Evolutionary conservation across 352 stramenopile genomes (phyloP).

Genomic region (Phytopythium aichiense): DNA sequence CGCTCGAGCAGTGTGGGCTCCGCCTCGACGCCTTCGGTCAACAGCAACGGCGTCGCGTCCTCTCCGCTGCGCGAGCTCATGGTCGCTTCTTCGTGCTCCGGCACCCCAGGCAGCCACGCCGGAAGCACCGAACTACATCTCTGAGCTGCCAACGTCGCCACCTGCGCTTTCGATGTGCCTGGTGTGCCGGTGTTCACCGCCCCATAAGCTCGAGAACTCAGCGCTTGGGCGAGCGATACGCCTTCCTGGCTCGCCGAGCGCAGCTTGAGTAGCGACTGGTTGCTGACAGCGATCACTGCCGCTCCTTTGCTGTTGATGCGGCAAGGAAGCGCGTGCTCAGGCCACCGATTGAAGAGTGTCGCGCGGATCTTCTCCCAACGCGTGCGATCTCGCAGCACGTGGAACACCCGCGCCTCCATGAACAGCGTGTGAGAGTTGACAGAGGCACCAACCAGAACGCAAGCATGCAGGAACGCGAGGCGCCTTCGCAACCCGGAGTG

Average conservation of each 20-base stretch:
- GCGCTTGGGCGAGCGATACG: background rate
- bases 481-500: constrained; percentile 34
- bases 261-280: constrained; percentile 26
- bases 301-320: constrained; percentile 26
- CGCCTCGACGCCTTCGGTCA: constrained; percentile 46
- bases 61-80: constrained; percentile 49
- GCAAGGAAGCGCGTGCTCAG: constrained; percentile 48
- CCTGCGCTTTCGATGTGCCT: background rate
- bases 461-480: constrained; percentile 43
- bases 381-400: constrained; percentile 21
- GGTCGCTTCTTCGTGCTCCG: constrained; percentile 49
- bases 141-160: constrained; percentile 14
- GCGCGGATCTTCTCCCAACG: constrained; percentile 30
- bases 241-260: background rate
- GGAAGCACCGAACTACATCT: constrained; percentile 54
- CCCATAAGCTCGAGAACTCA: background rate
- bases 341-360: constrained; percentile 26
- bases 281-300: constrained; percentile 43
- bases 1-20: constrained; percentile 61
- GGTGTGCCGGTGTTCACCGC: background rate
- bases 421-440: constrained; percentile 67
- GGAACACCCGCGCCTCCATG: constrained; percentile 58
- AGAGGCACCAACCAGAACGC: constrained; percentile 41
- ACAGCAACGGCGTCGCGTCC: constrained; percentile 46
- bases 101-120: constrained; percentile 52